A percentile compares a stretch with the other conserved stretches of the same genome.
These are phyloP conservation scores for Chytridiales sp. DNA, from an alignment of 371 early-diverging fungal genomes.

Conservation along the genomic window DNA sequence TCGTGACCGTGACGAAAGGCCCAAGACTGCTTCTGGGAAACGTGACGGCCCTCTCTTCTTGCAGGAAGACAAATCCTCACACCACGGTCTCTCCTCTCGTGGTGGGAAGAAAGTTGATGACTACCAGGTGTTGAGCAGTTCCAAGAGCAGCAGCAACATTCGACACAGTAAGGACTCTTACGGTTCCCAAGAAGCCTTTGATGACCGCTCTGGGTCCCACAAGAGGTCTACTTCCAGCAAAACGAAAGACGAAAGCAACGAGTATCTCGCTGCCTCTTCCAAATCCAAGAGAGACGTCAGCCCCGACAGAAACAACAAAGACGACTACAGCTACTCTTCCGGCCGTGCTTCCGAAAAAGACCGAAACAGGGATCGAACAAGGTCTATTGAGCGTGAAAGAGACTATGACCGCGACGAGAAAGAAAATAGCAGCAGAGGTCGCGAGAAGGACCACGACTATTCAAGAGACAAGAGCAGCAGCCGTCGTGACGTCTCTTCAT, in stretches of 20 bases:
- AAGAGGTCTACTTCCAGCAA: not conserved
- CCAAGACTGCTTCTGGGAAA: not conserved
- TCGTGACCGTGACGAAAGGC: constrained; percentile 3
- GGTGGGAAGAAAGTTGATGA: not conserved
- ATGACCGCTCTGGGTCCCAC: not conserved
- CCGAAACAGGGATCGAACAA: constrained; percentile 10
- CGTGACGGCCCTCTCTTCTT: too few species aligned
- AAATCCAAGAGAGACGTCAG: not conserved
- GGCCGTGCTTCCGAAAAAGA: not conserved
- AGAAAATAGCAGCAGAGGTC: not conserved
- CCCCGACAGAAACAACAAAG: not conserved
- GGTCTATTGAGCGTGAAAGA: not conserved
- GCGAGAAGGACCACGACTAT: constrained; percentile 12
- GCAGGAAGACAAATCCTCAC: constrained; percentile 12
- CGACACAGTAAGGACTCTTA: not conserved
- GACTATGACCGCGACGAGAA: constrained; percentile 1
- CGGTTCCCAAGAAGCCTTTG: not conserved
- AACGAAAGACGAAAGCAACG: not conserved
- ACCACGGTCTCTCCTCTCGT: constrained; percentile 1
- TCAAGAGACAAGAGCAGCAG: constrained; percentile 7
- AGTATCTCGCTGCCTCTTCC: not conserved
- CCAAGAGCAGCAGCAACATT: not conserved
- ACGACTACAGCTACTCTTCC: not conserved
- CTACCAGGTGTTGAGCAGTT: not conserved
- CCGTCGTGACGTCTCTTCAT: not conserved